Base-by-base conservation (phyloP, 2,329 filamentous ascomycete species). In the Penicillium sp. region DNA sequence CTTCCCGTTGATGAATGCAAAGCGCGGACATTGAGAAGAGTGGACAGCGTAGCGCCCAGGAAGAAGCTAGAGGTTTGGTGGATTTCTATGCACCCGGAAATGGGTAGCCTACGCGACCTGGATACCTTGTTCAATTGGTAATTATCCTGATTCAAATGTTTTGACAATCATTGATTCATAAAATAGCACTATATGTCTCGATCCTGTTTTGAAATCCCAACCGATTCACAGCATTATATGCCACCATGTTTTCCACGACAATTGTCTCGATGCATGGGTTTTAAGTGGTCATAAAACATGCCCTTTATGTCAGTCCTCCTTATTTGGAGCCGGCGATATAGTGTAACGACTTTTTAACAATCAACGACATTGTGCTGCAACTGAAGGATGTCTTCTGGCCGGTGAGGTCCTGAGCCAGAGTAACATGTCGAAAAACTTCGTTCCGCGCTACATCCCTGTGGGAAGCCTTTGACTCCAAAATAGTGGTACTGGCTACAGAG, bases 31-130 rank as follows among this genome's bases (percentile, higher is more conserved):
- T 19, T 42, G 38, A 42, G 38, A 19, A 42, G 38, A 42, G 4
- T 42, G 17, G 38, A 42, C 38, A 42, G n/a, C 38, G 38, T 42
- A 42, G 38, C 38, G n/a, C 38, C 38, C 38, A 42, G 38, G 38
- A 42, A 42, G 17, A 42, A 42, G 8, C 38, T 42, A 19, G n/a
- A 19, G n/a, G n/a, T 9, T 19, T 42, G 38, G 38, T 19, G 17
- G 38, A 8, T 19, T 42, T 42, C 38, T 42, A 42, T 10, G n/a
- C 38, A 42, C n/a, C 9, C 38, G 38, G 38, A n/a, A 42, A 42
- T 3, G 26, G 26, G 26, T 26, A 26, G 17, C 38, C 38, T 42
- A 2, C 38, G 5, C 17, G 38, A 42, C 38, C 38, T 42, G 4
- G 38, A 42, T 19, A n/a, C 38, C 6, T 3, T 42, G 38, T 42